Base-by-base conservation (phyloP, 1,284 basidiomycete genomes). In the Rhodotorula sp. region DNA sequence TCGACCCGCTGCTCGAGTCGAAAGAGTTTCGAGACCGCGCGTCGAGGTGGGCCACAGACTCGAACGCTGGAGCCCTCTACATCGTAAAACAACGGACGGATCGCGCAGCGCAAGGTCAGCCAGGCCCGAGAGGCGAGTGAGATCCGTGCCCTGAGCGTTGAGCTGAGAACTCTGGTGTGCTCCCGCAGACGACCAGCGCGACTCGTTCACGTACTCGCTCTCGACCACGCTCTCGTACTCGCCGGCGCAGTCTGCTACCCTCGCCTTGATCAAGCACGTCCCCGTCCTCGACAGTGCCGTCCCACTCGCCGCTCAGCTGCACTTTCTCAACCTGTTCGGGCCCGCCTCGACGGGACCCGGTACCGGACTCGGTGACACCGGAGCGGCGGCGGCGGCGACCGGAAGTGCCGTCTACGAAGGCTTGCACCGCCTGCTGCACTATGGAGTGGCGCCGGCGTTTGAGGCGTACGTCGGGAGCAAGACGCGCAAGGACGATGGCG, bases 381-480 rank as follows among this genome's bases (percentile, higher is more conserved):
- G 21, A 4, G 52, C 70, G 26, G 43, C 21, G 43, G 82, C 80
- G 26, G 80, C 80, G 34, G 79, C 79, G 16, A 71, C 80, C n/a
- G 80, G 80, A 45, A 76, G 79, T 1, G 82, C 92, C 1, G 95
- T 95, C 0, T 99, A 98, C 79, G 95, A 98, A 81, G 92, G 92
- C 79, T 83, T 99, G 26, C 95, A 98, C 81, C 92, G 92, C n/a
- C 87, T 99, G 38, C 93, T 99, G 18, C 97, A 95, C 79, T 90
- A 88, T 74, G 95, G 93, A 78, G 93, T 98, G 61, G 95, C 97
- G 74, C 95, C 95, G 0, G 98, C 93, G 90, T 98, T 99, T 78
- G 95, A 98, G 81, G 94, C 94, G 19, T 98, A 97, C 78, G 93
- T 97, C 45, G 83, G 81, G 63, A 84, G 84, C 62, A 82, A 82